Base-by-base conservation (phyloP, 2,329 filamentous ascomycete species). In the Alternaria arborescens region DNA sequence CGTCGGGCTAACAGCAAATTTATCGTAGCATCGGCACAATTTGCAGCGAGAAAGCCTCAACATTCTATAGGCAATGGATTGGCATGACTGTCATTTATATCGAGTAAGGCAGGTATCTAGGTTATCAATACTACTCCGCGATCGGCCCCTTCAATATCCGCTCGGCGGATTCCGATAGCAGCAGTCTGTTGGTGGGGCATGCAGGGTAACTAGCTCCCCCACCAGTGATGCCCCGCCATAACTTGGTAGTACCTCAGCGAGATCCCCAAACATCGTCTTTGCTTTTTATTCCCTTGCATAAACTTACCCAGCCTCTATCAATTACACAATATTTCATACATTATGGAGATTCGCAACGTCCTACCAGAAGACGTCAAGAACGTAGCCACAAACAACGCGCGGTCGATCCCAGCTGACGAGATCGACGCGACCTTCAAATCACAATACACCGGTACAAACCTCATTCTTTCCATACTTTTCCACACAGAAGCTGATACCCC, bases 361-460 rank as follows among this genome's bases (percentile, higher is more conserved):
- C 67, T 71, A 14, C 68, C 68, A 12, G 73, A 79, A 52, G 69
- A 72, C 14, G 60, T 77, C 40, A 66, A 75, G 57, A 69, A 70
- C 46, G 69, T 71, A 28, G 66, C 64, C 14, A 72, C 64, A 24
- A 55, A 59, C 10, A 68, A 66, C 38, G 69, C 71, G 52, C 79
- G 74, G 30, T 71, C 73, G 24, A 75, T 87, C 41, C 77, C 83
- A 24, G 75, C 80, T 30, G 77, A 82, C 22, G 66, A 84, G 46
- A 88, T 88, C 62, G 84, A 87, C 72, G 65, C 77, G 5, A 83
- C 82, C 11, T 87, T 87, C 76, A 82, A 83, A 52, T 84, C 83
- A 43, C 82, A 83, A 60, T 87, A 84, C 70, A 87, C 80, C 61
- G 81, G 81, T 82, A 74, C 20, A n/a, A 8, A 50, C 4, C 8